These are phyloP conservation scores for Phaeosphaeria sp. DNA, from an alignment of 2,329 filamentous ascomycete species.

Conservation along the genomic window DNA sequence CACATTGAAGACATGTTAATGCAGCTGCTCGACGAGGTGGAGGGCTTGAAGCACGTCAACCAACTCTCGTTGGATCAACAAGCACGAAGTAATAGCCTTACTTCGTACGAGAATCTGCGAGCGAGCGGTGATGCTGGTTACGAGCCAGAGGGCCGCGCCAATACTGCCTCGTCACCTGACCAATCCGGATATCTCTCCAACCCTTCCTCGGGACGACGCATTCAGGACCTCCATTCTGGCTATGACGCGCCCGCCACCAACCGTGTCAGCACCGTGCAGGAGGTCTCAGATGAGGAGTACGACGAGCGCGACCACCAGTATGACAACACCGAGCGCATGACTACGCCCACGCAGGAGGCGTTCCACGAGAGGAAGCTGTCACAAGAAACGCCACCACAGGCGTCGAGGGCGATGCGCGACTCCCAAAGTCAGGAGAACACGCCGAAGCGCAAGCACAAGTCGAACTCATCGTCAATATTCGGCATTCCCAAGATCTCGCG, in stretches of 20 bases:
- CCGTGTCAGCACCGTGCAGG: constrained; percentile 85
- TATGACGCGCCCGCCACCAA: constrained; percentile 68
- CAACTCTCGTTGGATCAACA: constrained; percentile 41
- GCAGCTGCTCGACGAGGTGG: constrained; percentile 90
- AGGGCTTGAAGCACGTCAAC: constrained; percentile 62
- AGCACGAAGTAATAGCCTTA: constrained; percentile 58
- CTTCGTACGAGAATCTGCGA: constrained; percentile 74
- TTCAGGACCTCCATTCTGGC: constrained; percentile 55
- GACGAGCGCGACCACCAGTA: constrained; percentile 67
- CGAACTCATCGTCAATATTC: constrained; percentile 79
- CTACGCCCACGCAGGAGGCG: constrained; percentile 66
- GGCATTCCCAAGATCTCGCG: constrained; percentile 84
- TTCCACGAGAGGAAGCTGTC: constrained; percentile 46
- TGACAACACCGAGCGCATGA: constrained; percentile 65
- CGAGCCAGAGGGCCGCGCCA: constrained; percentile 81
- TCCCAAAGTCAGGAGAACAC: constrained; percentile 81
- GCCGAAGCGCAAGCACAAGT: constrained; percentile 85
- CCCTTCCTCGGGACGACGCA: constrained; percentile 56
- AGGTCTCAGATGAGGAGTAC: constrained; percentile 82
- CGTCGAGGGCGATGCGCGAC: constrained; percentile 40
- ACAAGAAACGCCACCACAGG: constrained; percentile 63
- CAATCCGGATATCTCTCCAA: constrained; percentile 79
- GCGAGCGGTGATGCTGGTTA: constrained; percentile 76
- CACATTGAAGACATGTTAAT: constrained; percentile 77
- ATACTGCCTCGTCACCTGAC: constrained; percentile 75